A percentile compares a stretch with the other conserved stretches of the same genome.
phyloP scores from a whole-genome alignment of 2,329 filamentous ascomycete genomes.

The Parascedosporium putredinis region DNA sequence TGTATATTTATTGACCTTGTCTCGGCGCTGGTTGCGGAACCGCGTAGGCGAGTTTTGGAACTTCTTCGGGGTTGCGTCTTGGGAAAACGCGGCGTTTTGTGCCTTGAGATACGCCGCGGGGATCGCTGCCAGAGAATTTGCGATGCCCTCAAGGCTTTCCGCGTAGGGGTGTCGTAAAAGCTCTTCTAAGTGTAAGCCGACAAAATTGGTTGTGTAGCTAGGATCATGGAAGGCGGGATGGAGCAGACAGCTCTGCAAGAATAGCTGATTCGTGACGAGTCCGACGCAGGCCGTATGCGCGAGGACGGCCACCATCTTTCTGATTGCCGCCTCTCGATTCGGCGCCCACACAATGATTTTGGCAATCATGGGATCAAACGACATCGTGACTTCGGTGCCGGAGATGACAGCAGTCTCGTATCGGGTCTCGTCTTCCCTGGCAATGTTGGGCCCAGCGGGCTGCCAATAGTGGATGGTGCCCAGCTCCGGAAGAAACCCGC shows the following conservation, averaged over 20 bases:
- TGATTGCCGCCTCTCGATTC: slow-evolving; percentile 22
- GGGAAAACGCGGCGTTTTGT: too few relatives aligned
- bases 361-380: slow-evolving; percentile 36
- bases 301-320: slow-evolving; percentile 23
- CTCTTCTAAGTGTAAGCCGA: slow-evolving; percentile 51
- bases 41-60: too few relatives aligned
- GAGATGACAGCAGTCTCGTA: slow-evolving; percentile 30
- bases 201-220: slow-evolving; percentile 59
- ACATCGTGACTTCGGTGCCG: slow-evolving; percentile 27
- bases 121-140: too few relatives aligned
- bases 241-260: slow-evolving; percentile 55
- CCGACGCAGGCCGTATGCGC: slow-evolving; percentile 28
- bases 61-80: too few relatives aligned
- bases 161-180: slow-evolving; percentile 39
- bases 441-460: slow-evolving; percentile 10
- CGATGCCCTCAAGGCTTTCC: slow-evolving; percentile 23
- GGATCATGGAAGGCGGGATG: slow-evolving; percentile 53
- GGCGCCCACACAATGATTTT: slow-evolving; percentile 34
- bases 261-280: slow-evolving; percentile 56
- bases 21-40: too few relatives aligned
- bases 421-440: slow-evolving; percentile 18
- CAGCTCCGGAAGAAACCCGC: slow-evolving; percentile 25
- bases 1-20: too few relatives aligned
- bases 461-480: slow-evolving; percentile 25
- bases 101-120: too few relatives aligned